Base-by-base conservation (phyloP, 1,284 basidiomycete species). In the Marasmius tenuissimus region DNA sequence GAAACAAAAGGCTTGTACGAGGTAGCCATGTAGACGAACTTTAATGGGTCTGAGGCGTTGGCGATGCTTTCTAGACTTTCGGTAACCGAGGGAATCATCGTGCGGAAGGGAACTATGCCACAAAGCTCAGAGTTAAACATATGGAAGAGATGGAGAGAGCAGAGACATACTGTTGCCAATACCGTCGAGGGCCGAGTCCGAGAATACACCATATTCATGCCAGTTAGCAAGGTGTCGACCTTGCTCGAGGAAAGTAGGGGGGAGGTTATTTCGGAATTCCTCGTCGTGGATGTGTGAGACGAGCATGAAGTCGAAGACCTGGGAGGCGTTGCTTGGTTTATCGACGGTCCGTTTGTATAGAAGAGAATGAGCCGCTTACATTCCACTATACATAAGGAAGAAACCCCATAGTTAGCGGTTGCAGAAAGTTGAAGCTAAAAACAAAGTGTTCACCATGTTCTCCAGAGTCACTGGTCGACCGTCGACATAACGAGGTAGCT, bases 1-100 rank as follows among this genome's bases (percentile, higher is more conserved):
- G 91, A 91, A 61, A 94, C 75, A 79, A 94, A 91, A 1, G 92
- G 92, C 73, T 94, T 93, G 80, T 94, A 94, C 8, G 91, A 85
- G 42, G 88, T 83, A 9, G 88, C 81, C 52, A 84, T 74, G 63
- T 91, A 84, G 51, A 82, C 77, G 65, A 94, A 73, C 73, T 91
- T 89, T 64, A 90, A 74, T 1, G 87, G 83, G 68, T 88, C 82
- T 10, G 80, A 78, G 49, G 78, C 67, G 73, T 88, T 85, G 12
- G 81, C 79, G 69, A 94, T 87, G 38, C 78, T 78, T 18, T 79
- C 72, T 51, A 95, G 78, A 8, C 85, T 84, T 47, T 78, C 69
- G 58, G 92, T 72, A 64, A 94, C 81, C 20, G 84, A 83, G 35
- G 86, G 85, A 10, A 91, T 72, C 61, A 91, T 80, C 0, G 89